Conservation (phyloP, 768 basidiomycete species). For the Postia placenta region DNA sequence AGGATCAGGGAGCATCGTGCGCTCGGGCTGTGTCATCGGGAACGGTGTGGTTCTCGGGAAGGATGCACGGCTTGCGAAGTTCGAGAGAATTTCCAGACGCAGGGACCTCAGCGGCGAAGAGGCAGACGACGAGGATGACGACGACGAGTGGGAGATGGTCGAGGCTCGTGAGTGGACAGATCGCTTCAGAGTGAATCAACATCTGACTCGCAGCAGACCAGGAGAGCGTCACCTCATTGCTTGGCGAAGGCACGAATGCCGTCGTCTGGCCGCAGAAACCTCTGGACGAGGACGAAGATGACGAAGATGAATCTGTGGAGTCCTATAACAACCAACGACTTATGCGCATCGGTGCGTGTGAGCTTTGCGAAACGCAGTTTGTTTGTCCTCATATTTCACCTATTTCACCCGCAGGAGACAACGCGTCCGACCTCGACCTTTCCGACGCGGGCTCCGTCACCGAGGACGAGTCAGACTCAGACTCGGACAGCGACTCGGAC, state of each 20-base stretch:
- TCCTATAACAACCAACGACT: conserved; percentile 60
- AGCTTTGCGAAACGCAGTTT: neutral
- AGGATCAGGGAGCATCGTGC: conserved; percentile 59
- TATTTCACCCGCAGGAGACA: conserved; percentile 42
- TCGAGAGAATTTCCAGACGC: conserved; percentile 66
- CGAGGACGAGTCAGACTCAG: conserved; percentile 42
- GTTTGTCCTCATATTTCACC: neutral
- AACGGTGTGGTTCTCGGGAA: conserved; percentile 79
- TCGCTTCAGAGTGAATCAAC: neutral
- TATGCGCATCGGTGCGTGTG: conserved; percentile 64
- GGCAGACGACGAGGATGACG: conserved; percentile 26
- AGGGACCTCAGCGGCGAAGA: conserved; percentile 31
- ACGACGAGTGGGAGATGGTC: conserved; percentile 53
- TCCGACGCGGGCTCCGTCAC: conserved; percentile 56
- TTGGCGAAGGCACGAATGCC: conserved; percentile 73
- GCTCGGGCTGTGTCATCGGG: conserved; percentile 73
- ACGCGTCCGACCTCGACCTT: conserved; percentile 52
- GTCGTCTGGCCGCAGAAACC: conserved; percentile 73
- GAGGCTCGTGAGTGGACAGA: conserved; percentile 56
- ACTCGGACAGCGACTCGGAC: conserved; percentile 30
- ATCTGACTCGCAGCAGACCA: conserved; percentile 35
- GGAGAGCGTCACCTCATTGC: conserved; percentile 31
- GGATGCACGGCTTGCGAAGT: conserved; percentile 57
- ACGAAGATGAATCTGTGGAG: conserved; percentile 60
- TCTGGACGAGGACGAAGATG: conserved; percentile 49